These are phyloP conservation scores for Globisporangium nodosum DNA, from an alignment of 352 stramenopile genomes.

Conservation along the genomic window DNA sequence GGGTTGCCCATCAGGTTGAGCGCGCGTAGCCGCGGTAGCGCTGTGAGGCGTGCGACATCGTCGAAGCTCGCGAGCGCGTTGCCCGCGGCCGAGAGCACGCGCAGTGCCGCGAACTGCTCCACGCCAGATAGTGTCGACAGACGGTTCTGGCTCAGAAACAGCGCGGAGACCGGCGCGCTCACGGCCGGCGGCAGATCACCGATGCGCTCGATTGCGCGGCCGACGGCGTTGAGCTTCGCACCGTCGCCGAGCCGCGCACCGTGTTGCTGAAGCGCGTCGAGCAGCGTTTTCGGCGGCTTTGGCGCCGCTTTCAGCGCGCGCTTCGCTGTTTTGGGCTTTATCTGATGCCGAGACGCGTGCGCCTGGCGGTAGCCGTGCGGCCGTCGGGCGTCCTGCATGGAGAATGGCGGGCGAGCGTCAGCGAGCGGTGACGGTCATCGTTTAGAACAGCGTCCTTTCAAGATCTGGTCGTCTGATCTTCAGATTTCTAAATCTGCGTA, in stretches of 20 bases:
- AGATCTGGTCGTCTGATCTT: too few relatives aligned
- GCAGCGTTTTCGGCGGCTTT: conserved; percentile 33
- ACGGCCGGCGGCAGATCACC: conserved; percentile 42
- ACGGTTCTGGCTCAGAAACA: conserved; percentile 84
- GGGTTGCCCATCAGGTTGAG: conserved; percentile 74
- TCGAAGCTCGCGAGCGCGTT: conserved; percentile 46
- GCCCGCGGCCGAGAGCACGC: conserved; percentile 55
- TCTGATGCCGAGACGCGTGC: neutral
- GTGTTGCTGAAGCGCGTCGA: conserved; percentile 67
- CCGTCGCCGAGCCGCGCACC: conserved; percentile 65
- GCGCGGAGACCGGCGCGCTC: conserved; percentile 34
- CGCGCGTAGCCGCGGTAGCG: conserved; percentile 42
- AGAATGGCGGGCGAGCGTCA: too few relatives aligned
- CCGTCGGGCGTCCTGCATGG: conserved; percentile 6
- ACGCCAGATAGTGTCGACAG: conserved; percentile 39
- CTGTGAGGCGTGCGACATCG: conserved; percentile 31
- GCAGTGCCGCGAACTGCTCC: conserved; percentile 54
- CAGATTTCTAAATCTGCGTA: too few relatives aligned
- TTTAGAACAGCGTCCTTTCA: neutral
- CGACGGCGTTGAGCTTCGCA: conserved; percentile 65
- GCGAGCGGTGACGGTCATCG: too few relatives aligned
- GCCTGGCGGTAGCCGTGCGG: conserved; percentile 6
- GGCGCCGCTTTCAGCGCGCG: too few relatives aligned
- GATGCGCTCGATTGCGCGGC: conserved; percentile 45
- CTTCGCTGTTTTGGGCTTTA: neutral